Conservation (phyloP, 208 protist species). For the Naegleria fowleri region DNA sequence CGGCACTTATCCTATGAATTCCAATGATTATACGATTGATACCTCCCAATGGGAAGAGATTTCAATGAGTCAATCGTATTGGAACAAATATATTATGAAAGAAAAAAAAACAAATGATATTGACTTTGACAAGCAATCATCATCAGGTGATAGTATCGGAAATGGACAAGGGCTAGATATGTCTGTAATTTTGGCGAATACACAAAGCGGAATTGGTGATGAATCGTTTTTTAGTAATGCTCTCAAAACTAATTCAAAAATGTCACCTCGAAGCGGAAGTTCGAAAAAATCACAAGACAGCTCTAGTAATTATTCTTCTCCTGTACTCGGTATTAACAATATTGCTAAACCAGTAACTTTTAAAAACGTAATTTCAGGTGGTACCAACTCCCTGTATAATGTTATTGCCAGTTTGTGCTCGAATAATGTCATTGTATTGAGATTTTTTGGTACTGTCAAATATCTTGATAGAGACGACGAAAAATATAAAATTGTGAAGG, state of each 20-base stretch:
- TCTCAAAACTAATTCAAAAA: not conserved
- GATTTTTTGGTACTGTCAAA: not conserved
- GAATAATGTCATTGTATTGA: conserved; percentile 4
- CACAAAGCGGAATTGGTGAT: not conserved
- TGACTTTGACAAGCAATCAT: not conserved
- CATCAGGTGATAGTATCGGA: not conserved
- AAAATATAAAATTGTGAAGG: not conserved
- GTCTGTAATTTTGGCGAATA: not conserved
- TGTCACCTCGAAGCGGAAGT: not conserved
- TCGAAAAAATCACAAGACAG: not conserved
- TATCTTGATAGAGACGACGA: not conserved
- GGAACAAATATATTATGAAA: not conserved
- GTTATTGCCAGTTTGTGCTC: not conserved
- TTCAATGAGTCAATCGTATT: not conserved
- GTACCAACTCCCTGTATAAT: not conserved
- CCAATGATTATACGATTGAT: not conserved
- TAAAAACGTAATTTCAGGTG: not conserved
- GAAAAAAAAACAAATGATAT: not conserved
- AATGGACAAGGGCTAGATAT: not conserved
- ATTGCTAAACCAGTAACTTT: not conserved
- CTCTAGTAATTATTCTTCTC: not conserved
- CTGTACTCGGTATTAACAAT: not conserved
- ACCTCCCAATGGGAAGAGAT: not conserved
- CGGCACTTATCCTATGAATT: not conserved
- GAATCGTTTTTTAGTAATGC: not conserved